phyloP scores from a whole-genome alignment of 139 green algal genomes.

The Monoraphidium neglectum region DNA sequence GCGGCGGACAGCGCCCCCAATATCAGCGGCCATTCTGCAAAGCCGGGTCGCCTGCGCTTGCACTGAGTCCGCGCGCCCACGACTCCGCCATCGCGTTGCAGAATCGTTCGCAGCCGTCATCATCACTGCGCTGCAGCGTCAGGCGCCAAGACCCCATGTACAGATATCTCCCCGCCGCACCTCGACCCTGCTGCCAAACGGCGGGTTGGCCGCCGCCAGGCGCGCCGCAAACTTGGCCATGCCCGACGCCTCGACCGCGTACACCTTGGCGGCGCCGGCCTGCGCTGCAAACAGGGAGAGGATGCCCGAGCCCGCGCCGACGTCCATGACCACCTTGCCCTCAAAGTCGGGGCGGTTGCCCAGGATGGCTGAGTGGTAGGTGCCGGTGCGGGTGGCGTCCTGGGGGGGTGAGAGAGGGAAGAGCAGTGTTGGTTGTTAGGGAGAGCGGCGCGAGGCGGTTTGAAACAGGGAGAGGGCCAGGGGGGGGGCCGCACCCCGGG shows the following conservation, averaged over 20 bases:
- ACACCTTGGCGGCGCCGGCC: conserved; percentile 89
- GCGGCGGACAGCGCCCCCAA: no score
- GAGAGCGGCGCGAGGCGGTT: no score
- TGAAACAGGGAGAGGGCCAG: no score
- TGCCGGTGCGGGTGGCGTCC: conserved; percentile 88
- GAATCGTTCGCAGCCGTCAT: background rate
- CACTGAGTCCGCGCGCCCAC: no score
- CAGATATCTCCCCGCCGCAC: conserved; percentile 17
- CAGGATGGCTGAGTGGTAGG: conserved; percentile 92
- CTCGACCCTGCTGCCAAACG: conserved; percentile 46
- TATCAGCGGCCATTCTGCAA: no score
- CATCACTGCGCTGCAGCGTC: background rate
- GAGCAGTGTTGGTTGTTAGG: no score
- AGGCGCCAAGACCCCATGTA: background rate
- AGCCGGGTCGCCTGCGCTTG: no score
- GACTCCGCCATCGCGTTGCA: no score
- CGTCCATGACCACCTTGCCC: conserved; percentile 93
- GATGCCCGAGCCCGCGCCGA: conserved; percentile 92
- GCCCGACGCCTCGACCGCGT: conserved; percentile 91
- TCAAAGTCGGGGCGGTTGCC: conserved; percentile 89
- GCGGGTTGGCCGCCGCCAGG: conserved; percentile 75
- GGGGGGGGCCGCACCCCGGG: no score
- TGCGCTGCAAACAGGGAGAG: conserved; percentile 96
- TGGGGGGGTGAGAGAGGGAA: conserved; percentile 46
- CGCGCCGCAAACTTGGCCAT: conserved; percentile 79